Percentiles rank a stretch among this genome's conserved stretches.
Evolutionary conservation across 345 rosid species (phyloP).

Genomic region (Dimocarpus longan): DNA sequence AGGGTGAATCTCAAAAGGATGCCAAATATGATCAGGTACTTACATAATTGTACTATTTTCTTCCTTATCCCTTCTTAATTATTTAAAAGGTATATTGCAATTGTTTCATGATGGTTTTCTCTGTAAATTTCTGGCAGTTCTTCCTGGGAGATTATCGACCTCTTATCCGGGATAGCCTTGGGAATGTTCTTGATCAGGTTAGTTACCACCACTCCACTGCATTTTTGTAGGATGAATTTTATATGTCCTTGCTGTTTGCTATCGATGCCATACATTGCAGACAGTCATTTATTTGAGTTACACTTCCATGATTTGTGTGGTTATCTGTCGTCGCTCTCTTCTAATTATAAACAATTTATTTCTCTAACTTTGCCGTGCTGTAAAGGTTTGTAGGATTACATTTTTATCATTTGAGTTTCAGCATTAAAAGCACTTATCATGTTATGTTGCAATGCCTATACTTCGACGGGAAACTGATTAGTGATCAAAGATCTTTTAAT

Average conservation of each 20-base stretch:
- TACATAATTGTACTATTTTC: neutral
- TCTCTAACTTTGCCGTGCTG: neutral
- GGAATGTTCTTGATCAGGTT: constrained; percentile 97
- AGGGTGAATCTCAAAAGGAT: constrained; percentile 95
- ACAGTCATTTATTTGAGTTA: neutral
- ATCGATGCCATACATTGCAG: neutral
- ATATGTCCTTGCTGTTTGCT: constrained; percentile 3
- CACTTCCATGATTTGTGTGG: neutral
- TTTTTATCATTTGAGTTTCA: neutral
- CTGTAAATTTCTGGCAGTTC: constrained; percentile 56
- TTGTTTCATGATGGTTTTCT: constrained; percentile 30
- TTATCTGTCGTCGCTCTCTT: neutral
- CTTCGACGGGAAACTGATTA: constrained; percentile 15
- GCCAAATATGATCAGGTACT: constrained; percentile 96
- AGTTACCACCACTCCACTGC: constrained; percentile 23
- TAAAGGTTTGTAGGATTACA: neutral
- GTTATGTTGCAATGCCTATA: constrained; percentile 6
- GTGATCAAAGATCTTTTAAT: constrained; percentile 16
- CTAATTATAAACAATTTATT: neutral
- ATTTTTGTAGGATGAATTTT: constrained; percentile 5
- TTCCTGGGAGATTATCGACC: constrained; percentile 99
- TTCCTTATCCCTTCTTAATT: neutral
- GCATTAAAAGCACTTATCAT: neutral
- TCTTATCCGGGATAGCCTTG: constrained; percentile 74
- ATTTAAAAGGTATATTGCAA: constrained; percentile 18